Evolutionary conservation across 768 basidiomycete species (phyloP), one percentile per base, ranked within the genome.

Genomic region (Lepiota venenata): DNA sequence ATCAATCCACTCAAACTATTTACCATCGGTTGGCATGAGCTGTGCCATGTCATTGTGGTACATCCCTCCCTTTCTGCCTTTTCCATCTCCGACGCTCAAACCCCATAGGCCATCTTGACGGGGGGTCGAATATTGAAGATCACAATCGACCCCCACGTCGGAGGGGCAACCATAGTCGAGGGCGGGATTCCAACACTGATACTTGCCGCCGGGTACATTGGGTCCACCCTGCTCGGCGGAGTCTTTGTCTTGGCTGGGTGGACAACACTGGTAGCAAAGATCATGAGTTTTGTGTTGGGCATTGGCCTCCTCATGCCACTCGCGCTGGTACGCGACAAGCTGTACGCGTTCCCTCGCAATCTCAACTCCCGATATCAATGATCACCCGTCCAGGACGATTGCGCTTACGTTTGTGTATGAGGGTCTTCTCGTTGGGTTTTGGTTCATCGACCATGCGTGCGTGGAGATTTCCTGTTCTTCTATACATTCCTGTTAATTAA

Each of bases 371-470:
- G 27, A 37, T 6, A 20, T 32, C 27, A 29, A n/a, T 39, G 25
- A 35, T n/a, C 39, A 21, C n/a, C 48, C 12, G 20, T 27, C 9
- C 67, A 97, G 94, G 56, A 96, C 94, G 21, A 93, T 95, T 61
- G 56, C 88, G 9, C 79, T 96, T 39, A 94, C 91, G 20, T 61
- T 91, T 20, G 66, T 84, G 9, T 95, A 92, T 61, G 93, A 97
- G 68, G 93, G 81, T 8, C 71, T 97, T 20, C 75, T 98, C 44
- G 81, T 98, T 53, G 94, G 91, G 0, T 91, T 98, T 60, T 97
- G 95, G 94, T 97, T 96, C 66, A 84, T 94, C 41, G 92, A 87
- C 64, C 95, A 98, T 67, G 93, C 79, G 92, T 88, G 68, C 60
- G 86, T 77, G 58, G 52, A 25, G 16, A 21, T 45, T 59, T 21